A percentile compares a stretch with the other conserved stretches of the same genome.
Evolutionary conservation across 208 protist genomes (phyloP).

Genomic region (Trypanosoma scelopori): DNA sequence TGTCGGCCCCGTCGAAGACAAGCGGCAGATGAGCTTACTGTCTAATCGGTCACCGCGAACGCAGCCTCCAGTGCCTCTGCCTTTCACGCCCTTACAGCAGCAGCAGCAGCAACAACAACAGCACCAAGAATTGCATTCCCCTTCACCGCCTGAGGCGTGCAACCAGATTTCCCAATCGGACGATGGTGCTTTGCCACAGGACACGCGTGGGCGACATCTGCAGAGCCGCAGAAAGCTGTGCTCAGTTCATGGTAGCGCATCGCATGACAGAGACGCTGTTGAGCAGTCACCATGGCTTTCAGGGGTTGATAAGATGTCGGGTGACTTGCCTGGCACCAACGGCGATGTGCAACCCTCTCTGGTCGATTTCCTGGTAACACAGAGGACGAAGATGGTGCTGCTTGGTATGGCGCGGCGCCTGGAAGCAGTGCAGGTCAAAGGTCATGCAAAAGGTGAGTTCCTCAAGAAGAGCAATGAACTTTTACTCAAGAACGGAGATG

Average conservation of each 20-base stretch:
- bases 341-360: neutral
- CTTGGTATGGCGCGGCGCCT: slow-evolving; percentile 7
- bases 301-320: neutral
- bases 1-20: no score
- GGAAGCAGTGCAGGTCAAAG: slow-evolving; percentile 9
- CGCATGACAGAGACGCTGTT: neutral
- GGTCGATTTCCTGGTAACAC: neutral
- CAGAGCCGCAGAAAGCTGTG: neutral
- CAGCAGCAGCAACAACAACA: neutral
- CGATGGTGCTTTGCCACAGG: neutral
- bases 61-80: no score
- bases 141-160: neutral
- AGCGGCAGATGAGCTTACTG: no score
- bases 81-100: neutral
- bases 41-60: no score
- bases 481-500: neutral
- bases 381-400: neutral
- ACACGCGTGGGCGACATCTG: neutral
- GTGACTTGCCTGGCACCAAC: no score
- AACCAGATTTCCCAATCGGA: neutral
- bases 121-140: neutral
- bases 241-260: neutral
- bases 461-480: neutral
- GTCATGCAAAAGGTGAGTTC: slow-evolving; percentile 5
- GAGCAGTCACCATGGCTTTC: neutral